These are phyloP conservation scores for Strigomonas galati DNA, from an alignment of 208 protist species.

Conservation along the genomic window DNA sequence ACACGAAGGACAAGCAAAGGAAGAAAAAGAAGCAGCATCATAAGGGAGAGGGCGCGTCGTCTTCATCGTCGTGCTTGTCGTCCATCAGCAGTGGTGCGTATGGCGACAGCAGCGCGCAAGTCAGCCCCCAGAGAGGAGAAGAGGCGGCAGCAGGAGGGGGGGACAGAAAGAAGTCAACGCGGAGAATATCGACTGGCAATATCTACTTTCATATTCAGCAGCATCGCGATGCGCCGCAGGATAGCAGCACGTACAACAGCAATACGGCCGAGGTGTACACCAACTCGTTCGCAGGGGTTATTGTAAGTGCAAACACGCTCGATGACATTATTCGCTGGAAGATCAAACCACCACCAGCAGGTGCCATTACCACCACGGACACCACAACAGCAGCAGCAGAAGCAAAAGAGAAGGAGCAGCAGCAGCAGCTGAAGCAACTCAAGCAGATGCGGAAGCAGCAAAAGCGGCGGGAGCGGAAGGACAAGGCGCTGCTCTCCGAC, in stretches of 20 bases:
- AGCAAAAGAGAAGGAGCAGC: too few relatives aligned
- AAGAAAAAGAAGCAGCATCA: background rate
- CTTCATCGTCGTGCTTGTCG: too few relatives aligned
- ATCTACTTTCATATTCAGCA: background rate
- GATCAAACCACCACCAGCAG: slow-evolving; percentile 3
- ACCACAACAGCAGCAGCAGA: background rate
- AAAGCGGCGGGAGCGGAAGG: background rate
- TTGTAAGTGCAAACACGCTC: slow-evolving; percentile 6
- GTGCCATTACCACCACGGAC: background rate
- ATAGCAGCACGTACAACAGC: too few relatives aligned
- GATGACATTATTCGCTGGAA: slow-evolving; percentile 15
- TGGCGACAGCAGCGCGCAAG: too few relatives aligned
- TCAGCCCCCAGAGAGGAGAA: too few relatives aligned
- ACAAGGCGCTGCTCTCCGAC: too few relatives aligned
- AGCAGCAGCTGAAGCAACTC: background rate
- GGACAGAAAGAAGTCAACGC: too few relatives aligned
- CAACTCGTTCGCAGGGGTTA: background rate
- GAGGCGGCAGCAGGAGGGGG: too few relatives aligned
- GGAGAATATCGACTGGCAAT: background rate
- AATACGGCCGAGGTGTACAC: background rate
- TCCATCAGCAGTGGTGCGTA: background rate
- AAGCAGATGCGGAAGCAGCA: background rate
- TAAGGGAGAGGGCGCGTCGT: background rate
- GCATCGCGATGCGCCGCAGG: background rate
- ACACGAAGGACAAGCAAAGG: background rate